Evolutionary conservation across 495 filamentous ascomycete species (phyloP).

Genomic region (Rhypophila decipiens): DNA sequence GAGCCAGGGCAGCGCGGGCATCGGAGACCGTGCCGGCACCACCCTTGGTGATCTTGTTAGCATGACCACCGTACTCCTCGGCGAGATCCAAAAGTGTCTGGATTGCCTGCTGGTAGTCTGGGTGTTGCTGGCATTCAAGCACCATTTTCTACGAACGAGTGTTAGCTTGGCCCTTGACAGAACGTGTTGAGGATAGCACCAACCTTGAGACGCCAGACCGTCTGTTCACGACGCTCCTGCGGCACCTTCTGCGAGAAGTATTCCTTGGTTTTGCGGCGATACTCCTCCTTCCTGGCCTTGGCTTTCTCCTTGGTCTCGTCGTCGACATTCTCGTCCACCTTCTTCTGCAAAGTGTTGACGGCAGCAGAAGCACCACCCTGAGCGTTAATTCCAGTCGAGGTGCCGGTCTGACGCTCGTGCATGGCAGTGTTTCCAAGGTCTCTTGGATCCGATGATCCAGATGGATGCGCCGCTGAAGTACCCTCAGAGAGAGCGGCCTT

Average conservation of each 20-base stretch:
- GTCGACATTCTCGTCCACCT: slow-evolving; percentile 46
- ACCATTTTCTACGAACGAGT: slow-evolving; percentile 73
- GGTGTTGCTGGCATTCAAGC: slow-evolving; percentile 87
- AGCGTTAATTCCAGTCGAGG: slow-evolving; percentile 48
- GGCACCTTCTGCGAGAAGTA: slow-evolving; percentile 83
- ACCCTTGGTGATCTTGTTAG: slow-evolving; percentile 56
- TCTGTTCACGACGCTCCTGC: slow-evolving; percentile 88
- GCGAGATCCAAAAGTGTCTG: slow-evolving; percentile 77
- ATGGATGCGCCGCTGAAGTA: slow-evolving; percentile 21
- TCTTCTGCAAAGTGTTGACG: slow-evolving; percentile 42
- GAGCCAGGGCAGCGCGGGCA: slow-evolving; percentile 56
- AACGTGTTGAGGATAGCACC: background rate
- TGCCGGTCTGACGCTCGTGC: slow-evolving; percentile 24
- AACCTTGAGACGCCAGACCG: slow-evolving; percentile 79
- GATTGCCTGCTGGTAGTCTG: slow-evolving; percentile 85
- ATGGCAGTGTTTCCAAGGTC: slow-evolving; percentile 18
- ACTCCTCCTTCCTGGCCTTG: slow-evolving; percentile 31
- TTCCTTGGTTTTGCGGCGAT: slow-evolving; percentile 54
- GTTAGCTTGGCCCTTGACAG: background rate
- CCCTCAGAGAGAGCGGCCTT: slow-evolving; percentile 25
- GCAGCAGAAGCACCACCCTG: slow-evolving; percentile 43
- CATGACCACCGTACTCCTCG: slow-evolving; percentile 77
- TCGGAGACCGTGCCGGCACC: slow-evolving; percentile 62
- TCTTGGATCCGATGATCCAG: slow-evolving; percentile 16
- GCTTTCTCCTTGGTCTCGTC: slow-evolving; percentile 58